Evolutionary conservation across 257 asterid species (phyloP), one percentile per base, ranked within the genome.

Genomic region (Solanum corneliomulleri): DNA sequence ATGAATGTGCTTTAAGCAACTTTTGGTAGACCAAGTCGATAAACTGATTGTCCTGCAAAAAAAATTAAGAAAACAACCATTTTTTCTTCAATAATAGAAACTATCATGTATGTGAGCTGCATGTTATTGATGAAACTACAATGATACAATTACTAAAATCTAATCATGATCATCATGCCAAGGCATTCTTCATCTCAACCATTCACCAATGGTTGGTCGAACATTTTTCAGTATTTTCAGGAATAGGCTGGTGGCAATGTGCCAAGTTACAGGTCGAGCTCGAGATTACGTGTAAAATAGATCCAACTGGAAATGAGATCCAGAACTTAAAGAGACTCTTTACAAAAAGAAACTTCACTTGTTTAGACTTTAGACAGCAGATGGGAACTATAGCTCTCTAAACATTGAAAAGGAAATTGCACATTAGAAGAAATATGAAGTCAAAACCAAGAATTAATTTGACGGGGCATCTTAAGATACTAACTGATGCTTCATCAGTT

Each of bases 21-120:
- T 91, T 91, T 82, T 64, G 90, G 88, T 92, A 86, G 62, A 92
- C 84, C 92, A 92, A 86, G 81, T 92, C 92, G n/a, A 92, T 62
- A 83, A 92, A 92, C 82, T 88, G 91, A 86, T 89, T 84, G 84
- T 92, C 94, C 94, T 92, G 92, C 84, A 52, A 42, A 20, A 89
- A 89, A 20, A 82, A 23, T 81, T 62, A 27, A 45, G 5, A 62
- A 66, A 85, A 16, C 18, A 37, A 37, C 11, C 39, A 33, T 13
- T 44, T 9, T 18, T 49, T 64, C 56, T 20, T 12, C 60, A 66
- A 35, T 75, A 83, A 64, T 21, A 86, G 9, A 72, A 11, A 14
- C 39, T 12, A 75, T 75, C 82, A 33, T 6, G 33, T 12, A 70
- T 71, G 82, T 5, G 83, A 76, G 14, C 37, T 76, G 23, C 80